Evolutionary conservation across 352 stramenopile genomes (phyloP), one percentile per base, ranked within the genome.

Genomic region (Achlya hypogyna): DNA sequence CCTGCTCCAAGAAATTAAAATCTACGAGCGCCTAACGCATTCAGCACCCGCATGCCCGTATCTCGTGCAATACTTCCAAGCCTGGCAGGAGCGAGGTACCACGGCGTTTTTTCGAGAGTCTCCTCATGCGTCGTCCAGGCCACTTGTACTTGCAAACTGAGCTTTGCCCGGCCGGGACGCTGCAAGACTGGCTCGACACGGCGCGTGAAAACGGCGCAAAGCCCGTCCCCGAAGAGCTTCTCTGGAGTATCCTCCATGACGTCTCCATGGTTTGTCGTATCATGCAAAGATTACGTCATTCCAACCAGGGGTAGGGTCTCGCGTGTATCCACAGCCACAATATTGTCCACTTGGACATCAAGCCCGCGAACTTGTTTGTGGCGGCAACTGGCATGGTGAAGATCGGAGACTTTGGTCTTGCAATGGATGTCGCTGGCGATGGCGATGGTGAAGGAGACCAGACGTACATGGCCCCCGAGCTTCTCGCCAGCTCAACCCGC

Each of bases 301-400:
- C 12, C 12, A 34, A 34, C 22, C 6, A 28, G 4, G 32, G 10
- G 5, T 53, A 62, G 25, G 95, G 89, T 27, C 75, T 98, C 5
- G 78, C 81, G 38, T 84, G 96, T 22, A 84, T 98, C 6, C 91
- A 98, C 74, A 81, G 79, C 1, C 78, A 95, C 53, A 71, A 78
- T 0, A 83, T 98, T 32, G 89, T 98, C 22, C 96, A 99, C 69
- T 78, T 98, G 51, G 96, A 99, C 69, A 91, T 99, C 68, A 99
- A 99, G 71, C 93, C 95, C 14, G 91, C 94, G n/a, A 99, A 99
- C 69, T 88, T 98, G 54, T 97, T 98, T 69, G 84, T 96, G 29
- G 78, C 79, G 1, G 63, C 74, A 18, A 54, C 83, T 22, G 86
- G 86, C 1, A 34, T 53, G 16, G 54, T 97, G 23, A 95, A 96